Conservation (phyloP, 73 alveolate species). For the Tetrahymena borealis region DNA sequence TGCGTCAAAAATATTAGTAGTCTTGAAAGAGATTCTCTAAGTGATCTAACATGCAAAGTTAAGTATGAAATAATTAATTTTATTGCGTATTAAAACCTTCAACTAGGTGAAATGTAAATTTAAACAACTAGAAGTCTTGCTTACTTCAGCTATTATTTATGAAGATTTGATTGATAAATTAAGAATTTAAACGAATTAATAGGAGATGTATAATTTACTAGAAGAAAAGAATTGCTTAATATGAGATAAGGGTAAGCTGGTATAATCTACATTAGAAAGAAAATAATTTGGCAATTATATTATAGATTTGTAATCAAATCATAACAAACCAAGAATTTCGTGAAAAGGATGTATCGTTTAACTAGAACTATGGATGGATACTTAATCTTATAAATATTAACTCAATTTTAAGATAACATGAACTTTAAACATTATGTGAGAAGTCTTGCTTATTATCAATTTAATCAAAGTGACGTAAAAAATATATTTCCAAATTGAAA, state of each 20-base stretch:
- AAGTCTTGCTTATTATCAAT: no score
- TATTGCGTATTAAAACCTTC: not conserved
- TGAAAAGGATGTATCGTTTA: not conserved
- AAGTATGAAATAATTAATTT: not conserved
- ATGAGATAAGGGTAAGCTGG: not conserved
- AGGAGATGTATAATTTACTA: not conserved
- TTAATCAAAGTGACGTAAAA: not conserved
- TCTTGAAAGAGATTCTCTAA: no score
- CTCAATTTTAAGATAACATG: no score
- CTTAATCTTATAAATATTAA: no score
- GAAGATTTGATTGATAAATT: not conserved
- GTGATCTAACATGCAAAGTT: not conserved
- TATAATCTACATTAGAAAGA: not conserved
- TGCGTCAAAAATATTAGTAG: not conserved
- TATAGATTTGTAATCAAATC: not conserved
- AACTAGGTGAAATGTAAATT: not conserved
- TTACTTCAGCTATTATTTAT: not conserved
- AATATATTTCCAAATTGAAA: not conserved
- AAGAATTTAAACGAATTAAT: not conserved
- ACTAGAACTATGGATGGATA: no score
- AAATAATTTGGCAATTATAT: not conserved
- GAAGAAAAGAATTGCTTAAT: no score
- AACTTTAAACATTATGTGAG: no score
- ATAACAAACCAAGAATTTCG: not conserved
- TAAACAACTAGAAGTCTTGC: not conserved